A percentile compares a stretch with the other conserved stretches of the same genome.
Evolutionary conservation across 768 basidiomycete species (phyloP).

Genomic region (Leccinum ochraceum): DNA sequence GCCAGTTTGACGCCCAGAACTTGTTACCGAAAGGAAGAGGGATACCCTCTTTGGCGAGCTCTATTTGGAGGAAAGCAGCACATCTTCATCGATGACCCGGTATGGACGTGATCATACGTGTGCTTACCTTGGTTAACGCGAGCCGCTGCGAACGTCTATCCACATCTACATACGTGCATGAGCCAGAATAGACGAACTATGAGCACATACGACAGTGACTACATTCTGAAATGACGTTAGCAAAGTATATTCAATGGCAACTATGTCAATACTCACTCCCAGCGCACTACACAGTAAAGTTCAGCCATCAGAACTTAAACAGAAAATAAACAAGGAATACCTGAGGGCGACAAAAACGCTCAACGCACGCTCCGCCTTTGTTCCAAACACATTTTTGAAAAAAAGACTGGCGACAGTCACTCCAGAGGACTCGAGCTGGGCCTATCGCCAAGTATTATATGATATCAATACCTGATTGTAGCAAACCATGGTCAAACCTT

Average conservation of each 20-base stretch:
- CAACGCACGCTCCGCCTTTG: conserved; percentile 51
- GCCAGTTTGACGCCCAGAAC: conserved; percentile 65
- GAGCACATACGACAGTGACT: conserved; percentile 30
- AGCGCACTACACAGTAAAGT: conserved; percentile 33
- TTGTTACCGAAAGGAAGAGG: conserved; percentile 59
- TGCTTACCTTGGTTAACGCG: conserved; percentile 52
- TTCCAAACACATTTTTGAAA: conserved; percentile 60
- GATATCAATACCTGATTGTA: not conserved
- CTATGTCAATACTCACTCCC: conserved; percentile 27
- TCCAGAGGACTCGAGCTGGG: conserved; percentile 47
- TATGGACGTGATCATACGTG: not conserved
- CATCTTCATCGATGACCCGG: not conserved
- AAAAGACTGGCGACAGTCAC: conserved; percentile 62
- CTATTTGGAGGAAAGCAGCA: conserved; percentile 22
- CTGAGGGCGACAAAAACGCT: conserved; percentile 59
- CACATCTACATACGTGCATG: not conserved
- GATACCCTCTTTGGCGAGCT: conserved; percentile 63
- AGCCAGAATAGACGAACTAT: not conserved
- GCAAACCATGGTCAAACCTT: conserved; percentile 17
- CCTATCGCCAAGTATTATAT: conserved; percentile 17
- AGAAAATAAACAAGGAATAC: conserved; percentile 23
- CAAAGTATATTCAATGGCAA: not conserved
- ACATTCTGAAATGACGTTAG: conserved; percentile 30
- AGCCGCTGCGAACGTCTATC: conserved; percentile 49
- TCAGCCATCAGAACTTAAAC: not conserved